phyloP scores from a whole-genome alignment of 352 stramenopile species.

The Pythium pyrilobum region DNA sequence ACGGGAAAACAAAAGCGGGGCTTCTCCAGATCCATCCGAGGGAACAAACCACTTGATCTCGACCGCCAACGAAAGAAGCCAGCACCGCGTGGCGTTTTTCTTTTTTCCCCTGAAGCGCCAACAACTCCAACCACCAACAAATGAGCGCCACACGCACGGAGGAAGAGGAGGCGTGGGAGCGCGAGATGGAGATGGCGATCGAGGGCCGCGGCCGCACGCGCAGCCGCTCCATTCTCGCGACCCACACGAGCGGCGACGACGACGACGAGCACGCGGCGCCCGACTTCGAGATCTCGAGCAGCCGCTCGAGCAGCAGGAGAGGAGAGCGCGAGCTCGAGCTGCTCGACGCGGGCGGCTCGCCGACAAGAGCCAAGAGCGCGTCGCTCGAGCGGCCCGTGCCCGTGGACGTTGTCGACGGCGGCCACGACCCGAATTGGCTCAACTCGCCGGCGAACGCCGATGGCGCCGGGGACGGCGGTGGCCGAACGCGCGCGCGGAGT shows the following conservation, averaged over 20 bases:
- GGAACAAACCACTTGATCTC: no score
- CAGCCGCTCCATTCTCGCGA: slow-evolving; percentile 73
- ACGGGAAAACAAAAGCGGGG: no score
- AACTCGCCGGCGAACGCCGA: slow-evolving; percentile 15
- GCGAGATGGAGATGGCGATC: slow-evolving; percentile 78
- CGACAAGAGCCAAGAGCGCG: slow-evolving; percentile 12
- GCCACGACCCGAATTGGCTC: slow-evolving; percentile 32
- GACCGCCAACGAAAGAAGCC: no score
- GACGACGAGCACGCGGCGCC: slow-evolving; percentile 8
- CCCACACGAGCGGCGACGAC: slow-evolving; percentile 27
- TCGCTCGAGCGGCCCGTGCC: slow-evolving; percentile 23
- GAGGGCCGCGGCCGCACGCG: slow-evolving; percentile 65
- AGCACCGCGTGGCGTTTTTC: no score
- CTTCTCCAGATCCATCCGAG: no score
- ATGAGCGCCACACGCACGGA: slow-evolving; percentile 19
- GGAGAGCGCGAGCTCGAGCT: slow-evolving; percentile 8
- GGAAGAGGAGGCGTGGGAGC: slow-evolving; percentile 62
- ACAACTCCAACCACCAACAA: slow-evolving; percentile 1
- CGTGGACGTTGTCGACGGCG: slow-evolving; percentile 23
- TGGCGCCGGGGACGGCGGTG: slow-evolving; percentile 9
- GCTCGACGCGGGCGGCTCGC: not conserved
- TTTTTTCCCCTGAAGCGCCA: no score
- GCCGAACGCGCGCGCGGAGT: slow-evolving; percentile 32
- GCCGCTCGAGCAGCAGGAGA: slow-evolving; percentile 4
- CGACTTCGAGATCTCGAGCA: not conserved